Conservation (phyloP, 129 eudicot species). For the Oenanthe sinensis region DNA sequence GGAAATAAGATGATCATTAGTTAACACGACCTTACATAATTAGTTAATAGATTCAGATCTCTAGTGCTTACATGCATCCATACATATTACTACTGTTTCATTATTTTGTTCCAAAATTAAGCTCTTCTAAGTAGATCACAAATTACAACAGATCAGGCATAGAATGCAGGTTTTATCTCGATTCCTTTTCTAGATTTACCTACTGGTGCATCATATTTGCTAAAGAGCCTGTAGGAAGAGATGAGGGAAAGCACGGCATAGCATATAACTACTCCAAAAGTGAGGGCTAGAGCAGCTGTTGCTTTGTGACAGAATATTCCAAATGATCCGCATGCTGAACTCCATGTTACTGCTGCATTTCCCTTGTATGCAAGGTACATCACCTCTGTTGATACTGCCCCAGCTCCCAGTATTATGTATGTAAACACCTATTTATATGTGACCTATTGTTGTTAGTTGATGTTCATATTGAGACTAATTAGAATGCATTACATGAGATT, state of each 20-base stretch:
- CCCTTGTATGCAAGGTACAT: constrained; percentile 81
- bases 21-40: neutral
- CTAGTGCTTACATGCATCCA: neutral
- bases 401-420: constrained; percentile 67
- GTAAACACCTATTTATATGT: constrained; percentile 47
- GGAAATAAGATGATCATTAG: too few relatives aligned
- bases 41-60: neutral
- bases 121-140: neutral
- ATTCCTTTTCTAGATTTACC: constrained; percentile 35
- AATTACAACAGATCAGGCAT: neutral
- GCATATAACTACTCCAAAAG: constrained; percentile 60
- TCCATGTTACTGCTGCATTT: constrained; percentile 65
- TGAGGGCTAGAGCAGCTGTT: constrained; percentile 53
- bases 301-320: constrained; percentile 69
- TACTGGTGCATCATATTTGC: constrained; percentile 79
- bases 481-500: neutral
- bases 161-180: constrained; percentile 38
- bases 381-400: constrained; percentile 69
- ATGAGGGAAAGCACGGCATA: constrained; percentile 61
- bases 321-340: constrained; percentile 61
- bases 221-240: constrained; percentile 78
- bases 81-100: neutral
- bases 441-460: neutral
- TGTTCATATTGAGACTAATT: neutral
- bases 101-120: neutral